These are phyloP conservation scores for Ogataea pilisensis DNA, from an alignment of 805 yeast species.

Conservation along the genomic window DNA sequence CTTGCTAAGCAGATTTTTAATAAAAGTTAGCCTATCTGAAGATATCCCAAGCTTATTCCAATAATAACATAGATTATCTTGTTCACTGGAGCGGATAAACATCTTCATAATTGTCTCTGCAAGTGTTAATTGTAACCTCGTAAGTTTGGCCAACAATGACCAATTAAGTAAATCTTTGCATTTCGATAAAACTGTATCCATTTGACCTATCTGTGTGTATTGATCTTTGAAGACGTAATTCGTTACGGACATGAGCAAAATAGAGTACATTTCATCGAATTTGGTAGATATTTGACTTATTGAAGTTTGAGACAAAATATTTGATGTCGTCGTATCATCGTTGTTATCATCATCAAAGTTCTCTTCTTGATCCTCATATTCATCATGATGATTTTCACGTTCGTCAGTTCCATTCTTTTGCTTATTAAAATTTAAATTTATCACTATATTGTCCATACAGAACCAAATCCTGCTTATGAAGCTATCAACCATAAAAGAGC, in stretches of 20 bases:
- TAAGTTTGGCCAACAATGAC: constrained; percentile 23
- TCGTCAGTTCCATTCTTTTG: background rate
- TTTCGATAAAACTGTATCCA: constrained; percentile 17
- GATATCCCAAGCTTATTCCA: constrained; percentile 21
- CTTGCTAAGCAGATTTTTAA: constrained; percentile 3
- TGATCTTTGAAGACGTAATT: constrained; percentile 18
- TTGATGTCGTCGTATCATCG: constrained; percentile 6
- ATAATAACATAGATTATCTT: constrained; percentile 17
- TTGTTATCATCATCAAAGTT: background rate
- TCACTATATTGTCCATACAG: constrained; percentile 28
- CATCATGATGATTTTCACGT: constrained; percentile 5
- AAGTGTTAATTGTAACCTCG: constrained; percentile 22
- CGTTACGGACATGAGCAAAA: constrained; percentile 20
- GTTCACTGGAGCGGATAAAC: constrained; percentile 12
- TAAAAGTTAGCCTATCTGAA: constrained; percentile 8
- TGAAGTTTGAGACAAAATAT: constrained; percentile 18
- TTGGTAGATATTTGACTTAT: constrained; percentile 12
- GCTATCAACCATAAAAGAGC: constrained; percentile 21
- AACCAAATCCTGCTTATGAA: constrained; percentile 29
- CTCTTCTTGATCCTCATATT: constrained; percentile 3
- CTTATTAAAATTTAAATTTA: constrained; percentile 22
- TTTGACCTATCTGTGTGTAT: constrained; percentile 11
- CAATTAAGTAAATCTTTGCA: constrained; percentile 28
- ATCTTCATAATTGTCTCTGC: constrained; percentile 26
- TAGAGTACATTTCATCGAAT: constrained; percentile 27